Conservation (phyloP, 192 early-diverging fungal species). For the Podila horticola region DNA sequence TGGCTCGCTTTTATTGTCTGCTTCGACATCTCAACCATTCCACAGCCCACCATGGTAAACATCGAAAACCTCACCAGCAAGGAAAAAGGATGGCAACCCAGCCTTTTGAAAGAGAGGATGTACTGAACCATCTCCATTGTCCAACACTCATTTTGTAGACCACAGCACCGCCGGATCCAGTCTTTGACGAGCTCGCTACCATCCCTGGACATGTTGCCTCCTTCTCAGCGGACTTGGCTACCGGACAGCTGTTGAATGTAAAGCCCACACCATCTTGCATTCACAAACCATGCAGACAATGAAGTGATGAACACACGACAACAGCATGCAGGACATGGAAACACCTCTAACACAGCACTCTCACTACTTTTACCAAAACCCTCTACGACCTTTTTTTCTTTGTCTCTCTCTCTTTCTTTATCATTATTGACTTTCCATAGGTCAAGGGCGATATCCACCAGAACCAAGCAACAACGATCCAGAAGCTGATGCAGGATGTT, state of each 20-base stretch:
- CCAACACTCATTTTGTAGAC: constrained; percentile 14
- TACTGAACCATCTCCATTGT: not conserved
- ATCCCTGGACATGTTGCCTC: constrained; percentile 50
- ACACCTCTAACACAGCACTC: too few relatives aligned
- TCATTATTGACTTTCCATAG: not conserved
- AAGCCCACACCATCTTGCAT: not conserved
- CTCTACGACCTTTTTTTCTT: too few relatives aligned
- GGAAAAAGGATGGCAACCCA: too few relatives aligned
- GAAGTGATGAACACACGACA: not conserved
- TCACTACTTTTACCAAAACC: too few relatives aligned
- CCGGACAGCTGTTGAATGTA: constrained; percentile 50
- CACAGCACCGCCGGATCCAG: constrained; percentile 49
- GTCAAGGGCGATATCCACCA: constrained; percentile 31
- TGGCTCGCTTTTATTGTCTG: not conserved
- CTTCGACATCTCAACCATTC: not conserved
- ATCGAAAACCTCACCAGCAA: too few relatives aligned
- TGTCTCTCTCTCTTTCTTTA: not conserved
- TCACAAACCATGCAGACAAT: too few relatives aligned
- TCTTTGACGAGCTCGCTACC: constrained; percentile 46
- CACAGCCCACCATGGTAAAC: too few relatives aligned
- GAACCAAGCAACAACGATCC: constrained; percentile 36
- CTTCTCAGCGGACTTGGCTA: constrained; percentile 43
- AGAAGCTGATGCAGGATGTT: constrained; percentile 51
- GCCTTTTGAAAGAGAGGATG: too few relatives aligned
- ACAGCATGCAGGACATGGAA: not conserved